These are phyloP conservation scores for Fonsecaea monophora DNA, from an alignment of 2,329 filamentous ascomycete species.

Conservation along the genomic window DNA sequence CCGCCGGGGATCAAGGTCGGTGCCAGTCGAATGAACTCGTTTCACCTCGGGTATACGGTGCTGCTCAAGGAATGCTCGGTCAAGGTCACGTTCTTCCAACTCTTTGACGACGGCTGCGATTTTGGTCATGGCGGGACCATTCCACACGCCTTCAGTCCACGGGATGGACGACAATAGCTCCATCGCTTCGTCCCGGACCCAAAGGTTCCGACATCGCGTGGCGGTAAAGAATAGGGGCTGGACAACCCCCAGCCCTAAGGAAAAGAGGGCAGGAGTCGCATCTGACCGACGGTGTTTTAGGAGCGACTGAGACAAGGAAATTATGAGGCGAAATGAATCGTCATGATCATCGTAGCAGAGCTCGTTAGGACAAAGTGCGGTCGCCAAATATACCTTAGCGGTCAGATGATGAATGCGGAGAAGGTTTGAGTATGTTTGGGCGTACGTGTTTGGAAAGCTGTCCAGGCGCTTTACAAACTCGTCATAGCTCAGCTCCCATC, in stretches of 20 bases:
- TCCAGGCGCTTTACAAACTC: background rate
- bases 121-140: slow-evolving; percentile 13
- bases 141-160: slow-evolving; percentile 10
- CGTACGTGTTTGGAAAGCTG: slow-evolving; percentile 2
- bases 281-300: background rate
- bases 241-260: slow-evolving; percentile 9
- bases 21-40: slow-evolving; percentile 10
- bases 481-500: slow-evolving; percentile 7
- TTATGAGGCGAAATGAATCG: slow-evolving; percentile 5
- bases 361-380: slow-evolving; percentile 6
- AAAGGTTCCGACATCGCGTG: slow-evolving; percentile 10
- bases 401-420: slow-evolving; percentile 7
- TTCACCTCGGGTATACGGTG: slow-evolving; percentile 11
- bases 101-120: slow-evolving; percentile 8
- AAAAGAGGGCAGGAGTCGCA: background rate
- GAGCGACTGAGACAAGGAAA: slow-evolving; percentile 5
- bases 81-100: slow-evolving; percentile 9
- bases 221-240: slow-evolving; percentile 14
- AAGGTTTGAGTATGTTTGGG: slow-evolving; percentile 6
- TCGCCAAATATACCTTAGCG: slow-evolving; percentile 5
- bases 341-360: slow-evolving; percentile 16
- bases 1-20: slow-evolving; percentile 1
- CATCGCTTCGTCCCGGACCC: slow-evolving; percentile 12
- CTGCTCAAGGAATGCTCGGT: background rate
- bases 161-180: background rate